These are phyloP conservation scores for Phyllosticta ampelicida DNA, from an alignment of 2,329 filamentous ascomycete species.

Conservation along the genomic window DNA sequence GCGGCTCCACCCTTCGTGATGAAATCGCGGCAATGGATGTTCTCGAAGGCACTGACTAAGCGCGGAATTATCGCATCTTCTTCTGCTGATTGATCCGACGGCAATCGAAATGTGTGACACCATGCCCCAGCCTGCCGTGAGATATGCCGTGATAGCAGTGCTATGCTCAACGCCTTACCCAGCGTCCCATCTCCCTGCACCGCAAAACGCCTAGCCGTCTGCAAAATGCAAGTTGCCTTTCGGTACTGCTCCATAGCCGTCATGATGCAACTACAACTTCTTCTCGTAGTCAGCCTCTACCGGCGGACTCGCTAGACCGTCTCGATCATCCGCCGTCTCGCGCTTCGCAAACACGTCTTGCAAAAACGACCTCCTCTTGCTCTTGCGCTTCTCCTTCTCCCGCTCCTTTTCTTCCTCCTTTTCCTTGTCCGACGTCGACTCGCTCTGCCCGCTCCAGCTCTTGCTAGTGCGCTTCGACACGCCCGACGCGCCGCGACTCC, in stretches of 20 bases:
- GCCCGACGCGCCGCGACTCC: constrained; percentile 20
- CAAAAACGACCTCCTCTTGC: constrained; percentile 3
- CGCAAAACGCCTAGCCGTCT: background rate
- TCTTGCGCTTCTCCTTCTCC: constrained; percentile 4
- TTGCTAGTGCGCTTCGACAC: constrained; percentile 13
- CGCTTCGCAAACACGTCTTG: background rate
- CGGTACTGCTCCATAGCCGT: no score
- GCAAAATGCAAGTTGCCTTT: no score
- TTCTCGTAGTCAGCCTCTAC: background rate
- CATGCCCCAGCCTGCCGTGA: background rate
- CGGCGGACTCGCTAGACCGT: background rate
- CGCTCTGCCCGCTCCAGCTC: constrained; percentile 16
- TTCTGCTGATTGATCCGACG: background rate
- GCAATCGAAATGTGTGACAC: background rate
- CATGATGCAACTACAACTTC: background rate
- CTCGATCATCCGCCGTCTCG: background rate
- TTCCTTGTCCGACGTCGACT: constrained; percentile 15
- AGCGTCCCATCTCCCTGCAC: no score
- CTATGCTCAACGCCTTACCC: no score
- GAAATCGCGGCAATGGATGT: background rate
- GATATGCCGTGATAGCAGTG: no score
- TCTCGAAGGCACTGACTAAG: background rate
- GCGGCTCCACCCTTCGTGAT: background rate
- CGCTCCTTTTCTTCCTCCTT: background rate
- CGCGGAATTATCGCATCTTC: background rate